These are phyloP conservation scores for Nicotiana attenuata DNA, from an alignment of 257 asterid species.

Conservation along the genomic window DNA sequence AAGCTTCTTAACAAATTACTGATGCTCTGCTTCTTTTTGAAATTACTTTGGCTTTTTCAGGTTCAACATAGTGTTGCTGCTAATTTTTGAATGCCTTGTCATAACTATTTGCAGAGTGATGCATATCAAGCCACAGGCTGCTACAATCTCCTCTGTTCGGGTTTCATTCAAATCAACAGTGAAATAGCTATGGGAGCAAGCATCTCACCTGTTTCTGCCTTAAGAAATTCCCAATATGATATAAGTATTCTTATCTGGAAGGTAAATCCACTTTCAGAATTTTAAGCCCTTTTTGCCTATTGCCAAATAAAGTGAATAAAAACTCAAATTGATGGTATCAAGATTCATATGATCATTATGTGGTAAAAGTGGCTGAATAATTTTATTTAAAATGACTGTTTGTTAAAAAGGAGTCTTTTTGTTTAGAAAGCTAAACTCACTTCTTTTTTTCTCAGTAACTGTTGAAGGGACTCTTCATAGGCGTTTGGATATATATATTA, in stretches of 20 bases:
- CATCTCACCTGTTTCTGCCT: constrained; percentile 80
- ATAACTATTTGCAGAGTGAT: constrained; percentile 55
- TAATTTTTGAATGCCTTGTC: neutral
- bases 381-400: no score
- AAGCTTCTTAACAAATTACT: neutral
- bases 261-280: constrained; percentile 45
- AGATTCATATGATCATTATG: constrained; percentile 3
- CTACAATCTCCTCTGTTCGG: constrained; percentile 88
- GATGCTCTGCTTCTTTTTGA: neutral
- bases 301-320: neutral
- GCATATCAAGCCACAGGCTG: constrained; percentile 97
- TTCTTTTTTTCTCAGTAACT: no score
- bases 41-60: neutral
- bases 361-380: neutral
- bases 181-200: constrained; percentile 94
- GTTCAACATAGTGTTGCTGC: no score
- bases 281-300: neutral
- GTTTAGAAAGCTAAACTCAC: no score
- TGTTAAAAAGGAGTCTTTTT: no score
- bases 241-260: constrained; percentile 83
- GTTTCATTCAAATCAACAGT: constrained; percentile 81
- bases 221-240: constrained; percentile 64
- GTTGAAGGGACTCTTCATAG: no score
- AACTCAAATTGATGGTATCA: no score
- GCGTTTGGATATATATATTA: no score